phyloP scores from a whole-genome alignment of 2,329 filamentous ascomycete species.

The Pseudogymnoascus sp. region DNA sequence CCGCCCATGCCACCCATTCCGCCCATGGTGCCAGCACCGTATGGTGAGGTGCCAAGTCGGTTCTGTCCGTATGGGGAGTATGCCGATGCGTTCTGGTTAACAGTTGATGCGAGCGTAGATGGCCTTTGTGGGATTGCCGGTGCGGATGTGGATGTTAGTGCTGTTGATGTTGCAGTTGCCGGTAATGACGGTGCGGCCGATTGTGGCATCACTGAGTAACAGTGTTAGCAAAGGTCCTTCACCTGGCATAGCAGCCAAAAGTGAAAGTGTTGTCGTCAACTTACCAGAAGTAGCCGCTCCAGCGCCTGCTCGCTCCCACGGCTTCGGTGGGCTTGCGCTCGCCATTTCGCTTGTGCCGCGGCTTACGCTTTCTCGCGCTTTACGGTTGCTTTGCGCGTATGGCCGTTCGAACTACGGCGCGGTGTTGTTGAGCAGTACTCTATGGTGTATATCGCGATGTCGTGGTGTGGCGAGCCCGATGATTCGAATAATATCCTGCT shows the following conservation, averaged over 20 bases:
- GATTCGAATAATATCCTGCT: not conserved
- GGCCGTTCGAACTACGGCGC: not conserved
- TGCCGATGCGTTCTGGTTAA: constrained; percentile 80
- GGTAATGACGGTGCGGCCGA: constrained; percentile 32
- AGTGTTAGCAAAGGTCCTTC: constrained; percentile 12
- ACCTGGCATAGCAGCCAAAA: not conserved
- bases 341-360: constrained; percentile 19
- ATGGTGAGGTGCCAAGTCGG: constrained; percentile 42
- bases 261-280: constrained; percentile 16
- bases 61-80: constrained; percentile 61
- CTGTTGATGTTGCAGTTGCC: constrained; percentile 36
- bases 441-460: not conserved
- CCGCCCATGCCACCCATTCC: constrained; percentile 29
- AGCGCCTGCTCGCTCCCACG: constrained; percentile 80
- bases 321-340: constrained; percentile 85
- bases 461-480: not conserved
- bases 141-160: constrained; percentile 33
- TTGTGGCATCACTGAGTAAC: constrained; percentile 30
- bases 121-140: constrained; percentile 78
- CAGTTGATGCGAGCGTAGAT: constrained; percentile 65
- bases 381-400: not conserved
- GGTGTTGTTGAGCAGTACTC: not conserved
- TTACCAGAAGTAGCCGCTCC: constrained; percentile 24
- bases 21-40: constrained; percentile 28
- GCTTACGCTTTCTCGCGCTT: not conserved